A percentile compares a stretch with the other conserved stretches of the same genome.
Conservation (phyloP, 306 rosid species). For the Pueraria montana region DNA sequence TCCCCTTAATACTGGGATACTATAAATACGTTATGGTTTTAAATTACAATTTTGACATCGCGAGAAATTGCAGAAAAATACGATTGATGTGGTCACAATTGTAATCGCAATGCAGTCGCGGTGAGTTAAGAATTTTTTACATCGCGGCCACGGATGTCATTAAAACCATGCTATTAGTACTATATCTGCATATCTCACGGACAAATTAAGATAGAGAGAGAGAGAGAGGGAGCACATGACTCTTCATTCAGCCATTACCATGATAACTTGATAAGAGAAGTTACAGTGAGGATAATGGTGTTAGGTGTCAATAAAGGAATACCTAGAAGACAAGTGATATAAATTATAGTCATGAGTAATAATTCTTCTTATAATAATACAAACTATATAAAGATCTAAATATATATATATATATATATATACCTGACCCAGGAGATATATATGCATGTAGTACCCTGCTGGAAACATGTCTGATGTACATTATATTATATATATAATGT, state of each 20-base stretch:
- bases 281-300: not conserved
- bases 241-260: not conserved
- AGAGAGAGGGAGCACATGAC: not conserved
- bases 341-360: not conserved
- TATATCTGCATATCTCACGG: not conserved
- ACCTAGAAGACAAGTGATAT: not conserved
- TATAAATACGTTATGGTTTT: not conserved
- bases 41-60: no score
- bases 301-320: not conserved
- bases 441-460: constrained; percentile 25
- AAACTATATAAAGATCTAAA: not conserved
- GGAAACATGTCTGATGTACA: constrained; percentile 39
- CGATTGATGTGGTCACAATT: not conserved
- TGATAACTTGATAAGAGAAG: constrained; percentile 1
- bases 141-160: no score
- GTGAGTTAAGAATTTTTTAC: not conserved
- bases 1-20: not conserved
- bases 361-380: not conserved
- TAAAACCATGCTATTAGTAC: not conserved
- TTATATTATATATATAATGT: not conserved
- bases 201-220: not conserved
- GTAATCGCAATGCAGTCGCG: not conserved
- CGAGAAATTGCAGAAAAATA: not conserved
- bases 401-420: no score
- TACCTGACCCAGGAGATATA: not conserved